Evolutionary conservation across 805 yeast genomes (phyloP), one percentile per base, ranked within the genome.

Genomic region (Candida ulmi): DNA sequence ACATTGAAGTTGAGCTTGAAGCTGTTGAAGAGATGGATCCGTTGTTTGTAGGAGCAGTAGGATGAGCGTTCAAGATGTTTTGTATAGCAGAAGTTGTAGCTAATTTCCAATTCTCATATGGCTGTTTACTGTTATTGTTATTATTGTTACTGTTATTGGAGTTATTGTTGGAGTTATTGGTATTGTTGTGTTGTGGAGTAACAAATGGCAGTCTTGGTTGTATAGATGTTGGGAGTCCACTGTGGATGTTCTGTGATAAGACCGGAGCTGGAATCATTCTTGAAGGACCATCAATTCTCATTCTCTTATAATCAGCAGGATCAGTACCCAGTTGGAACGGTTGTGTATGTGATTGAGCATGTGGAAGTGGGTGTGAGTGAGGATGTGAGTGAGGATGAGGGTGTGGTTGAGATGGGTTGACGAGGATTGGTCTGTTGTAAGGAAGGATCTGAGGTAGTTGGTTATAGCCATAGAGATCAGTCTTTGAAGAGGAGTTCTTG

Each of bases 401-500:
- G n/a, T 29, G 11, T 8, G 9, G 29, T 9, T 11, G 29, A 12
- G 13, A 5, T 8, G 29, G 15, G 11, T n/a, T n/a, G 15, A 26
- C 6, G 29, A n/a, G 29, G 13, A n/a, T 12, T 26, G 29, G 29
- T 26, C 29, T 26, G 29, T 26, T n/a, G n/a, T 12, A 26, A 9
- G 29, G 15, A 12, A 12, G 13, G 9, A n/a, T n/a, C 29, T 12
- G 15, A 8, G 29, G n/a, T 6, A 26, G n/a, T 9, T 26, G 29
- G 29, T 26, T 26, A 18, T 18, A 11, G 8, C n/a, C 5, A 23
- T 11, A 18, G 29, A 32, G 24, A 12, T 35, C 26, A 26, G 34
- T 34, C 33, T 34, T 19, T 34, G 24, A 19, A 8, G 19, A 5
- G 29, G 39, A 17, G 16, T n/a, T 35, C 26, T 38, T 42, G 2